Conservation (phyloP, 2,329 filamentous ascomycete species). For the Fusarium mundagurra region DNA sequence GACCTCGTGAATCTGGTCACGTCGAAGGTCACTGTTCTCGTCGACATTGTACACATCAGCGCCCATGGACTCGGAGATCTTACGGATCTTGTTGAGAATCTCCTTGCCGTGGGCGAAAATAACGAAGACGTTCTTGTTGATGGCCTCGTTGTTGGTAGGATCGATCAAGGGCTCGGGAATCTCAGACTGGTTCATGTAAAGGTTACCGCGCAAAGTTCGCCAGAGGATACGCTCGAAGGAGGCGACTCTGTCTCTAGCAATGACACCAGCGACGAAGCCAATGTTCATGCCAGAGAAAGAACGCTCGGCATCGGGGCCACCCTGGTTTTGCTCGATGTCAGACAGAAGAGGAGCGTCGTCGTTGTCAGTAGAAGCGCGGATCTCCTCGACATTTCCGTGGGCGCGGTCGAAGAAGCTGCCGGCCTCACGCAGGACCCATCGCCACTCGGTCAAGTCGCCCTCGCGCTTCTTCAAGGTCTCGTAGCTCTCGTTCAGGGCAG, state of each 20-base stretch:
- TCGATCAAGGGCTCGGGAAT: constrained; percentile 94
- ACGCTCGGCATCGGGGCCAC: constrained; percentile 75
- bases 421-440: constrained; percentile 95
- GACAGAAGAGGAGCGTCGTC: constrained; percentile 94
- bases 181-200: constrained; percentile 99
- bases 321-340: constrained; percentile 86
- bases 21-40: constrained; percentile 93
- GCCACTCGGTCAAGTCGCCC: constrained; percentile 96
- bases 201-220: constrained; percentile 94
- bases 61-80: constrained; percentile 97
- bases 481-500: constrained; percentile 95
- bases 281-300: constrained; percentile 99
- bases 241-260: constrained; percentile 89
- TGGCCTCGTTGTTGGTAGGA: constrained; percentile 88
- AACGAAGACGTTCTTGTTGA: constrained; percentile 98
- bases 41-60: constrained; percentile 97
- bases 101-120: constrained; percentile 99
- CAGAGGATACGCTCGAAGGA: constrained; percentile 98
- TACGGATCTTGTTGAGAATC: constrained; percentile 97
- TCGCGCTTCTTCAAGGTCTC: constrained; percentile 98
- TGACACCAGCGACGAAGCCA: constrained; percentile 96
- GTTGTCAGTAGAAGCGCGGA: constrained; percentile 87
- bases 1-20: constrained; percentile 97
- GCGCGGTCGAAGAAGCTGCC: constrained; percentile 97
- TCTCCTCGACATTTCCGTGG: constrained; percentile 96